A percentile compares a stretch with the other conserved stretches of the same genome.
Evolutionary conservation across 805 yeast genomes (phyloP).

Genomic region (Candida dajiaensis): DNA sequence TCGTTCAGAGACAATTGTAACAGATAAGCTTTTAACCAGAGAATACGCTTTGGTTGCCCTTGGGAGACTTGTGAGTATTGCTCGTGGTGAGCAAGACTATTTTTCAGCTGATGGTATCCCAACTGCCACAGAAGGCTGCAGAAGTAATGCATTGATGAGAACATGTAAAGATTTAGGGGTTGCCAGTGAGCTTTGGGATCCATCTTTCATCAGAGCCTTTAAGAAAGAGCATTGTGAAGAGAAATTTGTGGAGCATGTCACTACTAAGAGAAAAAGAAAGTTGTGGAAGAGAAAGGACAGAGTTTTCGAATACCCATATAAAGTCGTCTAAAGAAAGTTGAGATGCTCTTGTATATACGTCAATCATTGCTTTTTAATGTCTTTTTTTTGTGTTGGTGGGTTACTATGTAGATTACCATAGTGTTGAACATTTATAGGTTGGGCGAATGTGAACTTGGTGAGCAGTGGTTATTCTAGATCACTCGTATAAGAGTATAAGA

Average conservation of each 20-base stretch:
- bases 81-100: slow-evolving; percentile 94
- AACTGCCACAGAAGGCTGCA: slow-evolving; percentile 96
- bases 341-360: not conserved
- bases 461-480: no score
- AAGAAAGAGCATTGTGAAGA: slow-evolving; percentile 68
- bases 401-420: not conserved
- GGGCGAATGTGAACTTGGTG: no score
- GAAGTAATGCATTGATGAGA: slow-evolving; percentile 93
- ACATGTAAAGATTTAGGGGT: slow-evolving; percentile 97
- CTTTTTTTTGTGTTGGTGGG: not conserved
- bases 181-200: slow-evolving; percentile 98
- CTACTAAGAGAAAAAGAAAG: slow-evolving; percentile 80
- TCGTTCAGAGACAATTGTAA: slow-evolving; percentile 74
- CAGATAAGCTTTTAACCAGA: slow-evolving; percentile 71
- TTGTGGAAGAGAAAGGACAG: slow-evolving; percentile 89
- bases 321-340: slow-evolving; percentile 22
- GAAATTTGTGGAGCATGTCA: slow-evolving; percentile 77
- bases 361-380: not conserved
- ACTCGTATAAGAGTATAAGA: no score
- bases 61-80: slow-evolving; percentile 84
- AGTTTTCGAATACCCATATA: slow-evolving; percentile 81
- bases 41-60: slow-evolving; percentile 86
- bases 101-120: slow-evolving; percentile 83
- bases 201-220: slow-evolving; percentile 70
- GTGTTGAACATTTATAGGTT: no score